These are phyloP conservation scores for Primulina eburnea DNA, from an alignment of 257 asterid species.

Conservation along the genomic window DNA sequence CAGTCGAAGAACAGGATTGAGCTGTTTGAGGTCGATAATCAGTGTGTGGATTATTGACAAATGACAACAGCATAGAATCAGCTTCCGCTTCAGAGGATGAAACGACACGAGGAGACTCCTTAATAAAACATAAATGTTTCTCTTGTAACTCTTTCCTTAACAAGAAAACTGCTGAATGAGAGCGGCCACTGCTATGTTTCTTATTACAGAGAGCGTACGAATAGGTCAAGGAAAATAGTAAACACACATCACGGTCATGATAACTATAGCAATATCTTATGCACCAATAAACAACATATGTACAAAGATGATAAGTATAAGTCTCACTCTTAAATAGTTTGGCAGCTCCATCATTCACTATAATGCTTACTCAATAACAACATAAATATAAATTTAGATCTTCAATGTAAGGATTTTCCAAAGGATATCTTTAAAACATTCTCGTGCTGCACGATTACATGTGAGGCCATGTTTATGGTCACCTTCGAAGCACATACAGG, in stretches of 20 bases:
- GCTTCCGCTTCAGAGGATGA: conserved; percentile 49
- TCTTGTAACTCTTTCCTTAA: conserved; percentile 70
- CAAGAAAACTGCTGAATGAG: conserved; percentile 48
- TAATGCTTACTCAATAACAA: too few relatives aligned
- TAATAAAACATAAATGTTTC: conserved; percentile 43
- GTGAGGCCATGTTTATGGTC: conserved; percentile 80
- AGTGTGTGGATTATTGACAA: conserved; percentile 56
- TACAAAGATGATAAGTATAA: too few relatives aligned
- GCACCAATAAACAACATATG: background rate
- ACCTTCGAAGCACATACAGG: conserved; percentile 77
- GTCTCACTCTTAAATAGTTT: background rate
- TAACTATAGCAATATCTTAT: too few relatives aligned
- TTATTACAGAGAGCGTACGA: conserved; percentile 64
- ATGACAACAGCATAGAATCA: conserved; percentile 64
- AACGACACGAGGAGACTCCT: conserved; percentile 46
- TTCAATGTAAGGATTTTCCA: too few relatives aligned
- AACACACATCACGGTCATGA: background rate
- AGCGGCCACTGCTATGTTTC: conserved; percentile 46
- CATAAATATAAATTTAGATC: too few relatives aligned
- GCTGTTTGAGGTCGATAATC: conserved; percentile 36
- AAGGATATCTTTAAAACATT: conserved; percentile 83
- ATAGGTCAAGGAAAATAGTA: background rate
- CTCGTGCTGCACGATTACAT: conserved; percentile 76
- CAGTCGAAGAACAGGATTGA: conserved; percentile 36
- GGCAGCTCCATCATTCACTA: too few relatives aligned